Evolutionary conservation across 805 yeast species (phyloP).

Genomic region (Nakazawaea wickerhamii): DNA sequence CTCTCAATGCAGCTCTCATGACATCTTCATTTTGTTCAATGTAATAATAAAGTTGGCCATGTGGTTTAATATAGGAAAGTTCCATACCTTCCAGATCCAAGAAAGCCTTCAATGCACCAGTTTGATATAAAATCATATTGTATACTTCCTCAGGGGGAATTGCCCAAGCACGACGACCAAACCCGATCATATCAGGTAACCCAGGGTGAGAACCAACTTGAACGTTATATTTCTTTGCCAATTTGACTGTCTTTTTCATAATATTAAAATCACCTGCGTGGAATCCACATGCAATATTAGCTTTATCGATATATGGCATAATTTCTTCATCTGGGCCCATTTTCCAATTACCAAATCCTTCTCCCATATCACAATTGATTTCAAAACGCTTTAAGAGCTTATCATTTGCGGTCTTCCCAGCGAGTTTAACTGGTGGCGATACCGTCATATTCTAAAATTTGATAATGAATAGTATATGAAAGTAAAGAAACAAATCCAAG

Average conservation of each 20-base stretch:
- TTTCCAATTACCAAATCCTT: conserved; percentile 32
- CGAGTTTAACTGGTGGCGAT: conserved; percentile 4
- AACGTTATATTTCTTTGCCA: conserved; percentile 30
- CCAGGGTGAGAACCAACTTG: conserved; percentile 37
- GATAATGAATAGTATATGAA: not conserved
- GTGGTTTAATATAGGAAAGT: conserved; percentile 31
- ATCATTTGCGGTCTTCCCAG: not conserved
- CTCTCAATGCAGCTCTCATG: conserved; percentile 31
- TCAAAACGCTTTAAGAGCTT: conserved; percentile 22
- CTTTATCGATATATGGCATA: conserved; percentile 33
- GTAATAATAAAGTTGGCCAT: conserved; percentile 34
- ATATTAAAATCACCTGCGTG: conserved; percentile 35
- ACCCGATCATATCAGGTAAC: conserved; percentile 32
- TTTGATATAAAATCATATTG: conserved; percentile 31
- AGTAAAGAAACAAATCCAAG: no score
- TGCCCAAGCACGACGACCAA: conserved; percentile 33
- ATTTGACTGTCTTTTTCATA: conserved; percentile 28
- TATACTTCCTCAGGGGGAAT: conserved; percentile 32
- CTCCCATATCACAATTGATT: conserved; percentile 32
- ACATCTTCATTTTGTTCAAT: conserved; percentile 30
- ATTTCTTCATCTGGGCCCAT: conserved; percentile 36
- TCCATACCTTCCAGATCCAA: conserved; percentile 30
- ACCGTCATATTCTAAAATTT: not conserved
- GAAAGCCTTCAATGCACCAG: conserved; percentile 33
- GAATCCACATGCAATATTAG: conserved; percentile 37